Base-by-base conservation (phyloP, 163 green algal species). In the Prototheca cutis region DNA sequence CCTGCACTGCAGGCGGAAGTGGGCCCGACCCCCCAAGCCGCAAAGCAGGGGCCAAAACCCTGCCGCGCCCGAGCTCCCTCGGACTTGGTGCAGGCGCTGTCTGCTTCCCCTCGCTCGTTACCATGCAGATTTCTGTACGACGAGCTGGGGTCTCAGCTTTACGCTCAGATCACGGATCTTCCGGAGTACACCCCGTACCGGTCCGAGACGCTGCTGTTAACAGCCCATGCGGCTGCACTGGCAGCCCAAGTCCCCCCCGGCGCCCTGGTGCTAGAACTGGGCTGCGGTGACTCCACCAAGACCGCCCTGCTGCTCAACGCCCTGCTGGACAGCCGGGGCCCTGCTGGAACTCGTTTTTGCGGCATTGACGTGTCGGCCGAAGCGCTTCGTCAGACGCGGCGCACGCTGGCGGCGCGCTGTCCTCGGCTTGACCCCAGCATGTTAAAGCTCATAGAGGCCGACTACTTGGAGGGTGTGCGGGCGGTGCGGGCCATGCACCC, bases 171-270 rank as follows among this genome's bases (percentile, higher is more conserved):
- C 30, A 74, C 67, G 2, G 1, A 48, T 2, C 61, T 84, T n/a
- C 15, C 57, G 1, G 71, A 84, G 59, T 86, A 86, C 61, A 80
- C 80, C 33, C 74, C 74, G 2, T 86, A 77, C 56, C 25, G 30
- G 2, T 56, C 61, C 5, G 79, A 86, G 48, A 39, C 54, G 48
- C n/a, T 42, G 3, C 48, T 86, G 33, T 61, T 86, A 36, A 29
- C 53, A 21, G 6, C 55, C 6, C 52, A 80, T 30, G 63, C 67
- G 3, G 8, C 39, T 1, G 60, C 70, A 3, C 80, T 86, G 27
- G 53, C 74, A 6, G 17, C 21, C 17, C 57, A 67, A 28, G 56
- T 86, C 10, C 55, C 68, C 29, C 2, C 36, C 24, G 66, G 65
- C 5, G 40, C 61, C 4, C 53, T 82, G 6, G 23, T 85, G 13